Base-by-base conservation (phyloP, 225 moss, liverwort and hornwort genomes). In the Anthoceros angustus region DNA sequence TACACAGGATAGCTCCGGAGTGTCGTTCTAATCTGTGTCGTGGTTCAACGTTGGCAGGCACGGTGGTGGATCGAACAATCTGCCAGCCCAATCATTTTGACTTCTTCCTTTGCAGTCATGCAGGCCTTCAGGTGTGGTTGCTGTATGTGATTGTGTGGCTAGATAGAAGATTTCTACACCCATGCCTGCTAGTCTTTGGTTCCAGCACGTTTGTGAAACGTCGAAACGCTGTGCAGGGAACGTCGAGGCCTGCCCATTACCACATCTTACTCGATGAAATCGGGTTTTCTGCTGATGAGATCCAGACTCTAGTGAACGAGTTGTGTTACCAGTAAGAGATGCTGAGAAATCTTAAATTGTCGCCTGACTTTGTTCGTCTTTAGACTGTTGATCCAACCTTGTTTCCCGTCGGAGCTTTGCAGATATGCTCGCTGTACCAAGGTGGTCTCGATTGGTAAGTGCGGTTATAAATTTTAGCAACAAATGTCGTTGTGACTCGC, bases 351-450 rank as follows among this genome's bases (percentile, higher is more conserved):
- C 7, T 55, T 20, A 20, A 15, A 2, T 55, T 9, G 55, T 15
- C 10, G 7, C 8, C 5, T 18, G 23, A 8, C 16, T 5, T 15
- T 55, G 7, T 1, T 1, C 4, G n/a, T 15, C 16, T 7, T 55
- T 32, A 4, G 32, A 32, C 3, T 20, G 18, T 12, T 55, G 55
- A 55, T 20, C 23, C n/a, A 23, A 7, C 23, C 7, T 20, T 55
- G 46, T 55, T 55, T 5, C 55, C 5, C 7, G 18, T 55, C 23
- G 5, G 55, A 3, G 18, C 5, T 20, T 0, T 6, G 23, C 55
- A 55, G 55, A 20, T 55, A 55, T 55, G 55, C 45, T 46, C 45
- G 45, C 16, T 46, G 45, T 23, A 55, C 55, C 55, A 55, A 55
- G 23, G 55, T 55, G n/a, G 55, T 55, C 12, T 46, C 45, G 2